phyloP scores from a whole-genome alignment of 257 asterid genomes.

The Plantago major region DNA sequence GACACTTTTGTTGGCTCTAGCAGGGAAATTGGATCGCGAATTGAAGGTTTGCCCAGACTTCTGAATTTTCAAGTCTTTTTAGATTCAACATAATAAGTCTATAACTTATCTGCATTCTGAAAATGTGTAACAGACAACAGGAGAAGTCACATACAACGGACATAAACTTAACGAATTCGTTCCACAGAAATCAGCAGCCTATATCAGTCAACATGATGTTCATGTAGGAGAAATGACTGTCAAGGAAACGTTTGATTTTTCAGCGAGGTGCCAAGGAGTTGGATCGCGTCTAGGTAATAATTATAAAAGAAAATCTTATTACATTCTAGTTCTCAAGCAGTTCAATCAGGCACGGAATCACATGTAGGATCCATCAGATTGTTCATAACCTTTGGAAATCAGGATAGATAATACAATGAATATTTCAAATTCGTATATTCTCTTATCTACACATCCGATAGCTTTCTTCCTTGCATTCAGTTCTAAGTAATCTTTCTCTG shows the following conservation, averaged over 20 bases:
- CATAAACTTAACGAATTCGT: slow-evolving; percentile 20
- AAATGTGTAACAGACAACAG: slow-evolving; percentile 45
- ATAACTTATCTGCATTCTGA: background rate
- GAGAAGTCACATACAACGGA: slow-evolving; percentile 36
- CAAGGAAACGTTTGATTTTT: slow-evolving; percentile 27
- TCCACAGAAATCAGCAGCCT: slow-evolving; percentile 23
- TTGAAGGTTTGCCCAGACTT: slow-evolving; percentile 42
- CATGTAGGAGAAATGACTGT: slow-evolving; percentile 30
- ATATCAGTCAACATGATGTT: slow-evolving; percentile 26
- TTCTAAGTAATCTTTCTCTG: slow-evolving; percentile 3
- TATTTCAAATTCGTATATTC: too few species aligned
- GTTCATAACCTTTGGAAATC: too few species aligned
- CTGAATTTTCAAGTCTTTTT: background rate
- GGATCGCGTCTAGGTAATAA: slow-evolving; percentile 21
- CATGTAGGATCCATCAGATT: too few species aligned
- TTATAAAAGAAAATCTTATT: background rate
- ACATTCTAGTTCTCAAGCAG: background rate
- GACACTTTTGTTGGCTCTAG: slow-evolving; percentile 59
- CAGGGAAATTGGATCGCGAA: slow-evolving; percentile 54
- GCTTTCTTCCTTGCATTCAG: too few species aligned
- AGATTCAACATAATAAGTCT: background rate
- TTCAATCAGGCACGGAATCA: too few species aligned
- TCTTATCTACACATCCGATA: too few species aligned
- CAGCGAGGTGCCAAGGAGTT: slow-evolving; percentile 30
- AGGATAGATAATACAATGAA: too few species aligned